Evolutionary conservation across 345 rosid species (phyloP).

Genomic region (Aegle marmelos): DNA sequence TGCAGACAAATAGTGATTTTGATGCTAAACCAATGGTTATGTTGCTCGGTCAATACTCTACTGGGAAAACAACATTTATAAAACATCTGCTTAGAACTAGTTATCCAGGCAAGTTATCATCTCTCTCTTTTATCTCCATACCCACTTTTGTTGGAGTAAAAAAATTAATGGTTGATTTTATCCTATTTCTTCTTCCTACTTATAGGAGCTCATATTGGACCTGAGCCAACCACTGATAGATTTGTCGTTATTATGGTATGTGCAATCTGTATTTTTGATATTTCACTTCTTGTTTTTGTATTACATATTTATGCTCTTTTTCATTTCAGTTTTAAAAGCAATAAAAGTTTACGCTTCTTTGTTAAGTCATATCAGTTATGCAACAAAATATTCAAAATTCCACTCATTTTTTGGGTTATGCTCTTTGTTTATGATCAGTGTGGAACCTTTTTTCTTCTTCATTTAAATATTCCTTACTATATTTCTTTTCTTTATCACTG

Average conservation of each 20-base stretch:
- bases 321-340: background rate
- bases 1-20: conserved; percentile 84
- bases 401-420: background rate
- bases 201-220: conserved; percentile 97
- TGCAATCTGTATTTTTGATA: conserved; percentile 6
- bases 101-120: conserved; percentile 66
- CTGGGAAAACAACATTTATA: conserved; percentile 97
- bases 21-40: conserved; percentile 98
- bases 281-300: background rate
- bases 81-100: conserved; percentile 80
- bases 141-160: background rate
- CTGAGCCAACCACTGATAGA: conserved; percentile 98
- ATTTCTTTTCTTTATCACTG: background rate
- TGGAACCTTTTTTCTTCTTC: conserved; percentile 7
- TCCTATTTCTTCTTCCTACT: conserved; percentile 2
- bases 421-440: conserved; percentile 1
- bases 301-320: background rate
- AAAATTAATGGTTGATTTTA: background rate
- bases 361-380: background rate
- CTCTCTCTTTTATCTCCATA: conserved; percentile 6
- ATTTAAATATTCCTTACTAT: background rate
- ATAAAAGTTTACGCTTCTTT: background rate
- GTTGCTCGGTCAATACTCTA: conserved; percentile 98
- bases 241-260: conserved; percentile 96
- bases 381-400: background rate